Evolutionary conservation across 805 yeast species (phyloP), one percentile per base, ranked within the genome.

Genomic region (Suhomyces sp.): DNA sequence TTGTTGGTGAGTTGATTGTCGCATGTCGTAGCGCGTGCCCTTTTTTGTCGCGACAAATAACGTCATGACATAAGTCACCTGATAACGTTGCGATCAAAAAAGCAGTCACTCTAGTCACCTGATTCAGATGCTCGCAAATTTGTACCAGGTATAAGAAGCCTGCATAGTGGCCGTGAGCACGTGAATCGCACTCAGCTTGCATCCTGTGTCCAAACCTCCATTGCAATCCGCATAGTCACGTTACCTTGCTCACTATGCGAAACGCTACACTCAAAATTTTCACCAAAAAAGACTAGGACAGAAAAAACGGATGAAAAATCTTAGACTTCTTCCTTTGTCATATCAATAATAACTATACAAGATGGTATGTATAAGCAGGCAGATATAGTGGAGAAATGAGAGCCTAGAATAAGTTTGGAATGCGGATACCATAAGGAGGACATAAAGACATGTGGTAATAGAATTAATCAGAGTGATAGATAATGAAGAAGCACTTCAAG

Each of bases 331-430:
- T 26, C 36, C n/a, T 33, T 25, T 16, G 21, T 31, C 35, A 25
- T 32, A 32, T 25, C 47, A 45, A 39, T 46, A 48, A 38, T 51
- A 57, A 56, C 44, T 48, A 53, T 48, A 51, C 47, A 58, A 54
- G 48, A 58, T 59, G 65, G 65, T 59, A 59, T 58, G 65, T 58
- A 40, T 25, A 14, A 39, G 28, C 18, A 18, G n/a, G n/a, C n/a
- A n/a, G n/a, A n/a, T n/a, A n/a, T n/a, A n/a, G n/a, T n/a, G n/a
- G n/a, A n/a, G n/a, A n/a, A n/a, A n/a, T n/a, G n/a, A n/a, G n/a
- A n/a, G n/a, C n/a, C n/a, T n/a, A n/a, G n/a, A n/a, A n/a, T n/a
- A n/a, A n/a, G n/a, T n/a, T n/a, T n/a, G n/a, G n/a, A n/a, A n/a
- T n/a, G n/a, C n/a, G n/a, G n/a, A n/a, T n/a, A n/a, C n/a, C n/a